phyloP scores from a whole-genome alignment of 306 rosid genomes.

The Acacia crassicarpa region DNA sequence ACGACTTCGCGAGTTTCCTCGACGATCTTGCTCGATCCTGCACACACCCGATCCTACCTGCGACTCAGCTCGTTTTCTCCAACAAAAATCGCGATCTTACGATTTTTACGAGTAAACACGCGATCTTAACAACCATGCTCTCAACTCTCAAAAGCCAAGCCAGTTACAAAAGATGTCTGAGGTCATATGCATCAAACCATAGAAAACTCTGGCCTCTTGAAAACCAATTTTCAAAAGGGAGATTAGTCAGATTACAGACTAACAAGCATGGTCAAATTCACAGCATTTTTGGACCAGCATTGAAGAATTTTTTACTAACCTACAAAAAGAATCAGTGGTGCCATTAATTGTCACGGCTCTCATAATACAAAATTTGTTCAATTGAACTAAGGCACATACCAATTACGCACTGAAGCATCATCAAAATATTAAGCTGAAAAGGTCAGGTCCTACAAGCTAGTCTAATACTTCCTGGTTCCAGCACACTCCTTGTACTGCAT shows the following conservation, averaged over 20 bases:
- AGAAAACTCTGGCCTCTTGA: not conserved
- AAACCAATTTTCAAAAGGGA: not conserved
- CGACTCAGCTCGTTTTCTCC: no score
- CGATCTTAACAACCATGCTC: no score
- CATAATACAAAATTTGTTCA: not conserved
- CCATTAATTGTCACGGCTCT: not conserved
- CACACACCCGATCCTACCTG: no score
- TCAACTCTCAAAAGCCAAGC: not conserved
- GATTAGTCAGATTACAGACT: not conserved
- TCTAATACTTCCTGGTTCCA: slow-evolving; percentile 5
- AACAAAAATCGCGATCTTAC: no score
- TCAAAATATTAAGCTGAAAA: not conserved
- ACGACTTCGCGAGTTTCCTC: no score
- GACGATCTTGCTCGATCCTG: no score
- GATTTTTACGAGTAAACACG: no score
- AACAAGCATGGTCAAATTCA: not conserved
- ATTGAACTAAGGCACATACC: not conserved
- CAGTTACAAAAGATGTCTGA: not conserved
- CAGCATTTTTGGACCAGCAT: not conserved
- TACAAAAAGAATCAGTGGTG: not conserved
- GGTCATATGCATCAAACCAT: not conserved
- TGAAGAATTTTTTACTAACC: not conserved
- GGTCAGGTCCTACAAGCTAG: not conserved
- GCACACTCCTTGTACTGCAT: not conserved
- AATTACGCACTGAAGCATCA: not conserved